Conservation (phyloP, 1,284 basidiomycete genomes). For the Puccinia triticina region DNA sequence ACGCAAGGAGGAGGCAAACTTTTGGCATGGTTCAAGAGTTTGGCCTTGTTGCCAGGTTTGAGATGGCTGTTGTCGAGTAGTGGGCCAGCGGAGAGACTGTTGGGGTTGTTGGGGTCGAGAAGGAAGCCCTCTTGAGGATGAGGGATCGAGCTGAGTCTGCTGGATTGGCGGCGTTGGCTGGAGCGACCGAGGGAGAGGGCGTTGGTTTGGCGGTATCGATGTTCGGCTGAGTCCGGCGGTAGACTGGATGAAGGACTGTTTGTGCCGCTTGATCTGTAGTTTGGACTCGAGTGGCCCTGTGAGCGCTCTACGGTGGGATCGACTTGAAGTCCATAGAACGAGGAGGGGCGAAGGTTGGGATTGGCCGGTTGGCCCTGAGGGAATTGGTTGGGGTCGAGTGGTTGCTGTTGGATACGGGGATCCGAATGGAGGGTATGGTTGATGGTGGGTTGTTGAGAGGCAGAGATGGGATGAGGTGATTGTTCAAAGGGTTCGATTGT, state of each 20-base stretch:
- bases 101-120: slow-evolving; percentile 19
- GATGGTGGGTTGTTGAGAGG: not conserved
- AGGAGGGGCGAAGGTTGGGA: slow-evolving; percentile 25
- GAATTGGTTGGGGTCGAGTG: not conserved
- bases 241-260: slow-evolving; percentile 8
- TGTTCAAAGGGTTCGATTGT: not conserved
- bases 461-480: not conserved
- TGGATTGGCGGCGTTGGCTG: slow-evolving; percentile 21
- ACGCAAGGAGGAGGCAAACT: slow-evolving; percentile 59
- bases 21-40: slow-evolving; percentile 87
- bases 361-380: not conserved
- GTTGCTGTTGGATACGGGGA: not conserved
- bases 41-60: slow-evolving; percentile 85
- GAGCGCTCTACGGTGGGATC: slow-evolving; percentile 1
- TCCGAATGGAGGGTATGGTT: not conserved
- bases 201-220: not conserved
- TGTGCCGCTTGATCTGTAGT: slow-evolving; percentile 8
- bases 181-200: not conserved
- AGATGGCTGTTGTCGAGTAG: slow-evolving; percentile 91
- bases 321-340: slow-evolving; percentile 35
- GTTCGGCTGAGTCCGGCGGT: not conserved
- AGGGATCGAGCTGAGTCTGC: slow-evolving; percentile 9
- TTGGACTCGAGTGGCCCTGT: not conserved
- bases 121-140: slow-evolving; percentile 6
- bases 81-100: slow-evolving; percentile 52